Percentiles rank a stretch among this genome's conserved stretches.
phyloP scores from a whole-genome alignment of 306 rosid genomes.

The Cucumis cinereus region DNA sequence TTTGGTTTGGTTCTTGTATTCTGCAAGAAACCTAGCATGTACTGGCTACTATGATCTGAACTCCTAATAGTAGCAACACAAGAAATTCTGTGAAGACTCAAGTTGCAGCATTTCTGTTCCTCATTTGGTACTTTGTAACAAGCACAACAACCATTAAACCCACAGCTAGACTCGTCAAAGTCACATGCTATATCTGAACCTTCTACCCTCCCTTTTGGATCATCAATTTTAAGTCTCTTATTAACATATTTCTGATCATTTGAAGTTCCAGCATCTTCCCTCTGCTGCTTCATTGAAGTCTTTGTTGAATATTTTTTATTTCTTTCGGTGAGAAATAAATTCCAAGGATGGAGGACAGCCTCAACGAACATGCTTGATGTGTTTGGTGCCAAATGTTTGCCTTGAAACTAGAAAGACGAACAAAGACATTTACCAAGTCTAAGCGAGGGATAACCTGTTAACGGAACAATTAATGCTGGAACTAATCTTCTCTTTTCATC shows the following conservation, averaged over 20 bases:
- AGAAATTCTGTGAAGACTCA: slow-evolving; percentile 31
- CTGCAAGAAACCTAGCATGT: slow-evolving; percentile 34
- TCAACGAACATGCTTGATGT: slow-evolving; percentile 52
- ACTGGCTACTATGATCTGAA: slow-evolving; percentile 18
- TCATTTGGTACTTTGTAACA: slow-evolving; percentile 19
- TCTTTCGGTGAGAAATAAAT: slow-evolving; percentile 34
- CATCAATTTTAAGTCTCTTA: slow-evolving; percentile 42
- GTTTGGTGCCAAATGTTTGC: slow-evolving; percentile 19
- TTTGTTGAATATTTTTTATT: slow-evolving; percentile 16
- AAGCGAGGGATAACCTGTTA: neutral
- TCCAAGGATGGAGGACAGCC: slow-evolving; percentile 53
- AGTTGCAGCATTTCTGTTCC: slow-evolving; percentile 16
- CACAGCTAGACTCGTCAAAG: slow-evolving; percentile 19
- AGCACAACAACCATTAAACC: slow-evolving; percentile 29
- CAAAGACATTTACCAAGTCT: neutral
- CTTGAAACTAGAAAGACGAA: slow-evolving; percentile 39
- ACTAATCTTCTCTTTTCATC: neutral
- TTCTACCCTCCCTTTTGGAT: slow-evolving; percentile 13
- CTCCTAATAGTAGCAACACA: slow-evolving; percentile 40
- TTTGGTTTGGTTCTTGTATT: slow-evolving; percentile 16
- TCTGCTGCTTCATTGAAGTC: slow-evolving; percentile 21
- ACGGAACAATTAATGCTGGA: neutral
- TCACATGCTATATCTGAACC: slow-evolving; percentile 18
- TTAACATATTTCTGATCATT: slow-evolving; percentile 22
- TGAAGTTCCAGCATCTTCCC: neutral